phyloP scores from a whole-genome alignment of 352 stramenopile genomes.

The Pythium sp. region DNA sequence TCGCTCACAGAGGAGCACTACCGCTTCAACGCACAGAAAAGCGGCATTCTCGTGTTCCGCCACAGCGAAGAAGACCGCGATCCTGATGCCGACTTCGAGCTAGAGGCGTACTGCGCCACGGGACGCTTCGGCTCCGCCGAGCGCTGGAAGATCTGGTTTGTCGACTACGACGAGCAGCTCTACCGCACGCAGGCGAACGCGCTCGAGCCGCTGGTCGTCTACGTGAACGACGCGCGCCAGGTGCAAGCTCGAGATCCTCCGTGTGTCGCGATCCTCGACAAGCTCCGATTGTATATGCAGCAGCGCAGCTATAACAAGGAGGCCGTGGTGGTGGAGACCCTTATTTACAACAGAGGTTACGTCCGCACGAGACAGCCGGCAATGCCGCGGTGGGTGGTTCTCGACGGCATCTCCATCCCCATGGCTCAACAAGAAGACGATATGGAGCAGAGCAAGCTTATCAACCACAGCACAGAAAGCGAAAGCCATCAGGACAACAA shows the following conservation, averaged over 20 bases:
- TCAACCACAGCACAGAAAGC: background rate
- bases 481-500: background rate
- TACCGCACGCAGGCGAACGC: conserved; percentile 5
- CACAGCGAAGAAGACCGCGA: background rate
- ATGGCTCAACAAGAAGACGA: background rate
- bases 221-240: conserved; percentile 8
- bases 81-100: background rate
- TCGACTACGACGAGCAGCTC: conserved; percentile 3
- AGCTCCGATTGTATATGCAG: background rate
- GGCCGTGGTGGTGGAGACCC: conserved; percentile 3
- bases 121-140: conserved; percentile 11
- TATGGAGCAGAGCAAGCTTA: background rate
- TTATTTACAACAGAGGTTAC: background rate
- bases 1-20: conserved; percentile 12
- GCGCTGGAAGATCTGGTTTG: conserved; percentile 11
- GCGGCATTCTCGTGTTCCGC: background rate
- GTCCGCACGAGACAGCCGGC: background rate
- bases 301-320: background rate
- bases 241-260: background rate
- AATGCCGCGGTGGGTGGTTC: conserved; percentile 4
- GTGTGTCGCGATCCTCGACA: conserved; percentile 7
- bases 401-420: background rate
- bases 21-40: conserved; percentile 12
- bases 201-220: background rate
- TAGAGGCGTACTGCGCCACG: conserved; percentile 1